Percentiles rank a stretch among this genome's conserved stretches.
These are phyloP conservation scores for Stylonectria norvegica DNA, from an alignment of 2,329 filamentous ascomycete genomes.

Conservation along the genomic window DNA sequence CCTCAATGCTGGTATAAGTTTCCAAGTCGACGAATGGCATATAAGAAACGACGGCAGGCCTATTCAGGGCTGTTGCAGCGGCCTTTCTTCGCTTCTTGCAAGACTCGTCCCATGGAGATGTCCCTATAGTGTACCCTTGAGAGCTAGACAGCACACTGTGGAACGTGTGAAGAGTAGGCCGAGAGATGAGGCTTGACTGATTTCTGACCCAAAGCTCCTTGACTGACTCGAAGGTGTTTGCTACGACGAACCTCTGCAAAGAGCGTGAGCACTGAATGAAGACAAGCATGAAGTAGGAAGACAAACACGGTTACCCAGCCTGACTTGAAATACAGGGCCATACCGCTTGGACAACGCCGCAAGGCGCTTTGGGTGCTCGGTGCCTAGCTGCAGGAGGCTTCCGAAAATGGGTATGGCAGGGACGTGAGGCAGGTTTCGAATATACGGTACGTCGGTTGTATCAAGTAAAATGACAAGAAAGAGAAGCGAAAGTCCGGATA, in stretches of 20 bases:
- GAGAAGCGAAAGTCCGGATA: too few species aligned
- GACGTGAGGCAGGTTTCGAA: conserved; percentile 57
- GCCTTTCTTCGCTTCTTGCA: conserved; percentile 73
- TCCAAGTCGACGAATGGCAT: conserved; percentile 79
- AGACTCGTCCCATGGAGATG: conserved; percentile 76
- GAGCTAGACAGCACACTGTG: conserved; percentile 71
- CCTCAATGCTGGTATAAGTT: conserved; percentile 64
- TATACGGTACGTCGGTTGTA: conserved; percentile 52
- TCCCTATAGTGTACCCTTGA: conserved; percentile 76
- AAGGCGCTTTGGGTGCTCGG: conserved; percentile 39
- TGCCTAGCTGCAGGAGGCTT: conserved; percentile 56
- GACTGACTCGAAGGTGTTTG: conserved; percentile 71
- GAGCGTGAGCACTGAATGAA: background rate
- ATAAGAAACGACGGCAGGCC: conserved; percentile 70
- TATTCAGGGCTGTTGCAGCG: conserved; percentile 71
- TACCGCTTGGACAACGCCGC: background rate
- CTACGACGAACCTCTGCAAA: conserved; percentile 63
- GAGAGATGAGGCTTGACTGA: conserved; percentile 70
- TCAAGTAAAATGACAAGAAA: conserved; percentile 30
- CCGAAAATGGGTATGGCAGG: conserved; percentile 59
- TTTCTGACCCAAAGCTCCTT: conserved; percentile 71
- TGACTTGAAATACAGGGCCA: background rate
- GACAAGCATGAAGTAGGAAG: too few species aligned
- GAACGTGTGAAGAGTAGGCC: conserved; percentile 76
- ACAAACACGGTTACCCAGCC: background rate